Base-by-base conservation (phyloP, 768 basidiomycete genomes). In the Chlorophyllum brunneum region DNA sequence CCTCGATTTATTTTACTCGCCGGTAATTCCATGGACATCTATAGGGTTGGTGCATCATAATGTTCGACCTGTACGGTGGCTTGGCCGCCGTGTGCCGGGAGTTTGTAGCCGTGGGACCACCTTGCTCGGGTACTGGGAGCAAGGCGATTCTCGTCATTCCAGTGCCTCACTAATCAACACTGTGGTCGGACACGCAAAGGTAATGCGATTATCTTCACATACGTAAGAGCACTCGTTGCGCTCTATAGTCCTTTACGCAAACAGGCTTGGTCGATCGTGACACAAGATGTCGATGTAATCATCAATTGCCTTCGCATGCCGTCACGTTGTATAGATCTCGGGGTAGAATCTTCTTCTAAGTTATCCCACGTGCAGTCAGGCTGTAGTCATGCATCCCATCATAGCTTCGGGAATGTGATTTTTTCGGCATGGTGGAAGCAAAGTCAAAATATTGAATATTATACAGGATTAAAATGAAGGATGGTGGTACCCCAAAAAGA, bases 221-320 rank as follows among this genome's bases (percentile, higher is more conserved):
- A n/a, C n/a, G n/a, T n/a, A n/a, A n/a, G n/a, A n/a, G n/a, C n/a
- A n/a, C n/a, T n/a, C n/a, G n/a, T n/a, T n/a, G n/a, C n/a, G n/a
- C 15, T 2, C 2, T 3, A 29, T 29, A n/a, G 6, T 16, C n/a
- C 16, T 44, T 27, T 43, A 16, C 24, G 23, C 43, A 24, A 37
- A 53, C 33, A 27, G 24, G 33, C 11, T 36, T 34, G 24, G 51
- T 44, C 51, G 51, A 52, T 52, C 51, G 51, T 52, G 51, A 52
- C 51, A 52, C 51, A 52, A 52, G 51, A 37, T 52, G 51, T 52
- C 51, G 51, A 46, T 39, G 44, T 30, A 53, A 39, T 45, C 44
- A 44, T 44, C 26, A 33, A 42, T 15, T 10, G 30, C 42, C 51
- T 53, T 53, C 51, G 36, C 37, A 53, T 53, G 51, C 51, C 51